Base-by-base conservation (phyloP, 1,284 basidiomycete genomes). In the Ceratobasidium sp. region DNA sequence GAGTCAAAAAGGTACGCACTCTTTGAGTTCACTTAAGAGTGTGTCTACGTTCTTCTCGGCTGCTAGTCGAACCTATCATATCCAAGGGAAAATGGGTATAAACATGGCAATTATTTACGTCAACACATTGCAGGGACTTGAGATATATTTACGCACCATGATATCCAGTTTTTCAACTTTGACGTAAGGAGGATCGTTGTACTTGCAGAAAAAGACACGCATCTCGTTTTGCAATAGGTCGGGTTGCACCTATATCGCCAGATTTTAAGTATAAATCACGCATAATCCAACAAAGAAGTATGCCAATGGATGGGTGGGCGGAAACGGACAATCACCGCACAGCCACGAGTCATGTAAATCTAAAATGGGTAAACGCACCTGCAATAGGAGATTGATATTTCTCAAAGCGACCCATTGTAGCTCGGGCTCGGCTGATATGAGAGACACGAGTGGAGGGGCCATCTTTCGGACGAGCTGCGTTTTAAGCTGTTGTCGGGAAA, bases 141-240 rank as follows among this genome's bases (percentile, higher is more conserved):
- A n/a, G n/a, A n/a, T n/a, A 31, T 2, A n/a, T 15, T 7, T 36
- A 14, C 29, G 14, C 77, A 98, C 96, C 97, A 99, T 99, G 83
- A 99, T 98, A 79, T 98, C 98, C 76, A 99, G 86, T 83, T 99
- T 99, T 83, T 98, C 97, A 65, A 99, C 89, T 85, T 99, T 99
- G 83, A 99, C 96, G 81, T 99, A 99, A 44, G 97, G 86, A 1
- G 98, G 97, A 81, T 99, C 98, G 82, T 99, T 99, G 86, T 99
- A 99, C 83, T 99, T 99, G 91, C 98, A 99, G 87, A 99, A 99
- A 84, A 99, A 99, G 29, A 99, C 97, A 75, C 96, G 91, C 91
- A 99, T 96, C 84, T 99, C 97, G 83, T 94, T 97, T 33, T 92
- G 90, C 6, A 99, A 88, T 73, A 98, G 88, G 75, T 97, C 93